Conservation (phyloP, 805 yeast genomes). For the Zygosaccharomyces bailii region DNA sequence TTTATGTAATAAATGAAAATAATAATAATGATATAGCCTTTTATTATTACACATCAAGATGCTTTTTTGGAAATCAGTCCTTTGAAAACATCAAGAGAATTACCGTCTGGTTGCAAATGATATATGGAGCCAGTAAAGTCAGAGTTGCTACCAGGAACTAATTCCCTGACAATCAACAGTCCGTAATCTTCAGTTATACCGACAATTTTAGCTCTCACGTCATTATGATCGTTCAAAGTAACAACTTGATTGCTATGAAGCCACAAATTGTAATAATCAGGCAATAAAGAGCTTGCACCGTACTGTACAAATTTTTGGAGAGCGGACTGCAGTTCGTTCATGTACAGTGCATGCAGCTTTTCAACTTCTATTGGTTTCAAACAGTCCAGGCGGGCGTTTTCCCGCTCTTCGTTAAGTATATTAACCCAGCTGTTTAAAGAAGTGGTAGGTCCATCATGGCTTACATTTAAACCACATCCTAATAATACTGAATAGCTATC, state of each 20-base stretch:
- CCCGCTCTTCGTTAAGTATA: slow-evolving; percentile 53
- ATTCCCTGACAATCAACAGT: slow-evolving; percentile 69
- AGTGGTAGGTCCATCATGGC: slow-evolving; percentile 87
- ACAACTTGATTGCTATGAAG: slow-evolving; percentile 75
- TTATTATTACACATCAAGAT: slow-evolving; percentile 4
- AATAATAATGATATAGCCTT: slow-evolving; percentile 3
- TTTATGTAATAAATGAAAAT: slow-evolving; percentile 5
- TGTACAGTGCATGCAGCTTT: slow-evolving; percentile 51
- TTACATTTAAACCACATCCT: slow-evolving; percentile 85
- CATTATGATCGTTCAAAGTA: slow-evolving; percentile 52
- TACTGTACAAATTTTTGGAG: slow-evolving; percentile 51
- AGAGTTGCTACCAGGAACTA: slow-evolving; percentile 41
- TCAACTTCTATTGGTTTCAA: slow-evolving; percentile 48
- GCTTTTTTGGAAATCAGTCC: slow-evolving; percentile 73
- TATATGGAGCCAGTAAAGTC: slow-evolving; percentile 51
- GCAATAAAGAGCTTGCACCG: slow-evolving; percentile 68
- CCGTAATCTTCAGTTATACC: slow-evolving; percentile 90
- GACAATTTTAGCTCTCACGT: slow-evolving; percentile 56
- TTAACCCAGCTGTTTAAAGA: slow-evolving; percentile 72
- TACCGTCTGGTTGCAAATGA: slow-evolving; percentile 94
- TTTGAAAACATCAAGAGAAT: slow-evolving; percentile 90
- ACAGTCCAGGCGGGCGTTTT: slow-evolving; percentile 38
- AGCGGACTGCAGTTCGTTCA: slow-evolving; percentile 63
- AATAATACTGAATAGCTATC: slow-evolving; percentile 62
- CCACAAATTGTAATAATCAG: slow-evolving; percentile 80